Base-by-base conservation (phyloP, 495 filamentous ascomycete species). In the Lophium mytilinum region DNA sequence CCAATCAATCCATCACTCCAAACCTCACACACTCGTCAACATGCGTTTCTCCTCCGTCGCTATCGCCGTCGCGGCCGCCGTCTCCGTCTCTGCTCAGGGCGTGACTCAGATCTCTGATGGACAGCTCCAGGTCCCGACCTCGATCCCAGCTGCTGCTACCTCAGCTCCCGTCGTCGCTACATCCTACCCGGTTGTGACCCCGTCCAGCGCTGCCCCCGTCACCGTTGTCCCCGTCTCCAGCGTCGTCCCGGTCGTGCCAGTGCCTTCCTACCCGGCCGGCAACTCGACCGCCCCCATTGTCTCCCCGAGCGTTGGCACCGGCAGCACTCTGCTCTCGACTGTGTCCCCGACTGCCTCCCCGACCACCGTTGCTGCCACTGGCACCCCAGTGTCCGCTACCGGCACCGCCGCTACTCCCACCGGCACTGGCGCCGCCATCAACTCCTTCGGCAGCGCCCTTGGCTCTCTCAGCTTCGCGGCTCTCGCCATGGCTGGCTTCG, bases 51-150 rank as follows among this genome's bases (percentile, higher is more conserved):
- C 58, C 47, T 35, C 57, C 61, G 18, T 60, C 57, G 55, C 52
- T 46, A 53, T 53, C 54, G 62, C 33, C 34, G 52, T 55, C 40
- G 34, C 24, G 9, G 55, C 55, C 49, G 34, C 51, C 30, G 35
- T 55, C 35, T 33, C 33, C 39, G 15, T 43, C 17, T 35, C 9
- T 9, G 33, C 55, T 30, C 36, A 55, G 19, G 41, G 54, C 45
- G 61, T 65, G 51, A 40, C 55, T 24, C 62, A 65, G 58, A 65
- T 65, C 50, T 57, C 53, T 6, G 62, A 64, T 50, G 62, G 62
- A 36, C 62, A 64, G 54, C 57, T 64, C 34, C 62, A 64, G 57
- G 57, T 53, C 14, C 17, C 42, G 0, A 14, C 50, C 39, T n/a
- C 56, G 35, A 45, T 56, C 15, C 33, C 40, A n/a, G 18, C 34